Evolutionary conservation across 768 basidiomycete species (phyloP).

Genomic region (Leccinum uliginosum): DNA sequence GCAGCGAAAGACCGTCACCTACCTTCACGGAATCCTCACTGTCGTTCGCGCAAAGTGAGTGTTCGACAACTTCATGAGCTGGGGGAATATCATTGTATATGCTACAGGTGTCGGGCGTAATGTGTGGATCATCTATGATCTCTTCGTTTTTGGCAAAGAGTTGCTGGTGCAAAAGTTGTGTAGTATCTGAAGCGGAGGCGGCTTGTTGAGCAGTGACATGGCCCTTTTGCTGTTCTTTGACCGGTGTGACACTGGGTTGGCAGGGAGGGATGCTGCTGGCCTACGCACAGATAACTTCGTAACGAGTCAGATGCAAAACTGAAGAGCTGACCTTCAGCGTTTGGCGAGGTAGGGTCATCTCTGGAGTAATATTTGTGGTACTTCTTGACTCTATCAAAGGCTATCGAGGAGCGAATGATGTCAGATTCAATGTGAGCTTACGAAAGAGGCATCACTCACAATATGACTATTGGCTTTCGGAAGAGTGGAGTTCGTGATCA

Average conservation of each 20-base stretch:
- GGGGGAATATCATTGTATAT: not conserved
- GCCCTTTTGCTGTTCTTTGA: slow-evolving; percentile 32
- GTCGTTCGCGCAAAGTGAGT: slow-evolving; percentile 1
- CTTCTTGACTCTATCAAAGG: not conserved
- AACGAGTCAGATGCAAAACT: not conserved
- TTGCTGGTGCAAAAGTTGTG: not conserved
- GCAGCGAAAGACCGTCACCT: not conserved
- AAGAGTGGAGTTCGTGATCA: not conserved
- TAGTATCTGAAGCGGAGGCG: not conserved
- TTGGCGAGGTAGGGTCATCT: not conserved
- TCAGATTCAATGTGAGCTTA: not conserved
- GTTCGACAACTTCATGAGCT: not conserved
- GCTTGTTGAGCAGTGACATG: slow-evolving; percentile 13
- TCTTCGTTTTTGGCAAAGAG: slow-evolving; percentile 1
- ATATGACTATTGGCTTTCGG: not conserved
- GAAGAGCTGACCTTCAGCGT: slow-evolving; percentile 14
- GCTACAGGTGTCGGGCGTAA: not conserved
- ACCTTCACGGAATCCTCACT: slow-evolving; percentile 10
- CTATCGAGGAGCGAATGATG: slow-evolving; percentile 1
- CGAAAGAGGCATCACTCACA: slow-evolving; percentile 8
- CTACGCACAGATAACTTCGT: slow-evolving; percentile 6
- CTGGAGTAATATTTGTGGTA: not conserved
- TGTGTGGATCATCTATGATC: not conserved
- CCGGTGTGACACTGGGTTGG: slow-evolving; percentile 13
- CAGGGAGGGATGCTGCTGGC: not conserved